phyloP scores from a whole-genome alignment of 2,329 filamentous ascomycete species.

The Colletotrichum falcatum region DNA sequence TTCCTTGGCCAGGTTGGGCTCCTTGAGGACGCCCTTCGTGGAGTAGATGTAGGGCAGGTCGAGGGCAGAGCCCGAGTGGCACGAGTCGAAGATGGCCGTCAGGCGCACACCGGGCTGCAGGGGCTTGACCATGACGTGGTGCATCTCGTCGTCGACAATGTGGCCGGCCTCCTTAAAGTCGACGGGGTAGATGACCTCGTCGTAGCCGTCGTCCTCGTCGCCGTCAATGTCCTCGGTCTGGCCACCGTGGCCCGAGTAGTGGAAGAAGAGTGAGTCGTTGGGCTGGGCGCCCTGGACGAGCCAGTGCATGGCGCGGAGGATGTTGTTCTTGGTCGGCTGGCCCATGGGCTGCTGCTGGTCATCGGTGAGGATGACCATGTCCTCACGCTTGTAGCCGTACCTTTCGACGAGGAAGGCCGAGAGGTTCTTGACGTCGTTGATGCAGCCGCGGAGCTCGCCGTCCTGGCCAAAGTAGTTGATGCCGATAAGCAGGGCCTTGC shows the following conservation, averaged over 20 bases:
- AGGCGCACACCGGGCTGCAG: slow-evolving; percentile 86
- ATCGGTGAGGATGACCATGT: slow-evolving; percentile 84
- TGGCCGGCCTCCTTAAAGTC: slow-evolving; percentile 77
- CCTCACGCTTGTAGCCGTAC: slow-evolving; percentile 79
- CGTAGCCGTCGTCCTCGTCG: slow-evolving; percentile 82
- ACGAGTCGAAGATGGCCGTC: slow-evolving; percentile 85
- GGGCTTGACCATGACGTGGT: slow-evolving; percentile 80
- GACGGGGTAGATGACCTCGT: slow-evolving; percentile 84
- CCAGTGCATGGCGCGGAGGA: slow-evolving; percentile 81
- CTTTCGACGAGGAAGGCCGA: slow-evolving; percentile 75
- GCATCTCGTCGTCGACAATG: slow-evolving; percentile 84
- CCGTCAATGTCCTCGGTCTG: slow-evolving; percentile 80
- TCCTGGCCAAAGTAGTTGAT: slow-evolving; percentile 85
- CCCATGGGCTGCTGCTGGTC: slow-evolving; percentile 78
- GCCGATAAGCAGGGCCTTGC: slow-evolving; percentile 81
- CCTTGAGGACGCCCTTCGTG: slow-evolving; percentile 83
- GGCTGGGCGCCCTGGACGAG: slow-evolving; percentile 77
- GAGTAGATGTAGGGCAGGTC: slow-evolving; percentile 85
- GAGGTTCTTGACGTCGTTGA: slow-evolving; percentile 85
- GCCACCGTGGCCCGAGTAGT: slow-evolving; percentile 82
- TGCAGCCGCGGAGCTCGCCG: slow-evolving; percentile 79
- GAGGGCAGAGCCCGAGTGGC: slow-evolving; percentile 82
- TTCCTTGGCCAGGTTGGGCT: slow-evolving; percentile 84
- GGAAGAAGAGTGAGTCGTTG: slow-evolving; percentile 82
- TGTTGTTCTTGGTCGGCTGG: slow-evolving; percentile 81